These are phyloP conservation scores for Pichia sp. DNA, from an alignment of 1,139 yeast species.

Conservation along the genomic window DNA sequence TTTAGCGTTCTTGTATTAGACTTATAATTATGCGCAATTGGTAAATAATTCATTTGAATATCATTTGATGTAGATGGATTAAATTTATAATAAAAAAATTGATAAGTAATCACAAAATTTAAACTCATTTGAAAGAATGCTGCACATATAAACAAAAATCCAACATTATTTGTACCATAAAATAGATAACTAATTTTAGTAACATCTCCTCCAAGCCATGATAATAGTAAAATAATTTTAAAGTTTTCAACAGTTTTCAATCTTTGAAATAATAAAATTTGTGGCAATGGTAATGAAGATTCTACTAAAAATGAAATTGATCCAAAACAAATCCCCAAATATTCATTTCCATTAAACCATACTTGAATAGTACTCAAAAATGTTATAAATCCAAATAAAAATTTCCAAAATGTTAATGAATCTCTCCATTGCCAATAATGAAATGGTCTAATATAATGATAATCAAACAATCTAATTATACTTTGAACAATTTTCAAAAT, in stretches of 20 bases:
- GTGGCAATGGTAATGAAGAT: constrained; percentile 83
- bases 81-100: constrained; percentile 54
- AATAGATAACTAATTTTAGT: constrained; percentile 68
- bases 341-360: constrained; percentile 34
- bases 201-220: constrained; percentile 88
- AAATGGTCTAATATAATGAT: constrained; percentile 57
- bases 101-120: constrained; percentile 71
- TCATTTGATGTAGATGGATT: constrained; percentile 7
- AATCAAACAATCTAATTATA: constrained; percentile 56
- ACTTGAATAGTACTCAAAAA: constrained; percentile 41
- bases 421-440: constrained; percentile 85
- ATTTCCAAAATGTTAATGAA: constrained; percentile 59
- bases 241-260: constrained; percentile 72
- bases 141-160: constrained; percentile 64
- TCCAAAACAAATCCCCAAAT: constrained; percentile 59
- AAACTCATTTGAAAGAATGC: constrained; percentile 76
- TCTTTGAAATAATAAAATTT: constrained; percentile 65
- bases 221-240: constrained; percentile 62
- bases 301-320: constrained; percentile 70
- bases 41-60: constrained; percentile 9
- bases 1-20: neutral
- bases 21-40: constrained; percentile 1
- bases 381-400: constrained; percentile 44
- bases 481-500: constrained; percentile 28
- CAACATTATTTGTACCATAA: constrained; percentile 65